Evolutionary conservation across 257 asterid species (phyloP), one percentile per base, ranked within the genome.

Genomic region (Ligustrum vulgare): DNA sequence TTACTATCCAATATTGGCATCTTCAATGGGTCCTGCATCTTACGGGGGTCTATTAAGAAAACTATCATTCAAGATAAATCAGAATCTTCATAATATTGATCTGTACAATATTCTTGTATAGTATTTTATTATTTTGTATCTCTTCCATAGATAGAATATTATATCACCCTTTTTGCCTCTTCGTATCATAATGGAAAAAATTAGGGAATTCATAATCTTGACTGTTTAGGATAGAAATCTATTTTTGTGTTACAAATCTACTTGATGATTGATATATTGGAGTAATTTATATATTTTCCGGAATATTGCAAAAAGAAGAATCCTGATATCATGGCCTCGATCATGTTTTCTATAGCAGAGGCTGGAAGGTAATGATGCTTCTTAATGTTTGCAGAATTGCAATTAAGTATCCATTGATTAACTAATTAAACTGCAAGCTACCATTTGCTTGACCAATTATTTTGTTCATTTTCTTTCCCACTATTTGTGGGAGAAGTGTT

Each of bases 321-420:
- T 78, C 87, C 36, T 80, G 83, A 47, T 86, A 82, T 36, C 88
- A 88, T 72, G 87, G 83, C 39, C 81, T 71, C 72, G 93, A 86
- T 22, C 67, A n/a, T 34, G 25, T 60, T 11, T 13, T 34, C 34
- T 88, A 88, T 72, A 71, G 82, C 71, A 75, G 84, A 79, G 91
- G 86, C 58, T 86, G 84, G 79, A 89, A 84, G 93, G 93, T 88
- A 81, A 73, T 22, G 33, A 16, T 66, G 32, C 56, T 28, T 69
- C 62, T 32, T 65, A 37, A n/a, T 70, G 36, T 78, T 5, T 23
- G 15, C 23, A 56, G 25, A 56, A 56, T 31, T 18, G 10, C 20
- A 11, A 31, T 56, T 56, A 56, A 31, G 25, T n/a, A 37, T 60
- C 58, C 62, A n/a, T 8, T 34, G 10, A 11, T 5, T 10, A 23